A percentile compares a stretch with the other conserved stretches of the same genome.
Evolutionary conservation across 805 yeast genomes (phyloP).

Genomic region (Kurtzmaniella cleridarum): DNA sequence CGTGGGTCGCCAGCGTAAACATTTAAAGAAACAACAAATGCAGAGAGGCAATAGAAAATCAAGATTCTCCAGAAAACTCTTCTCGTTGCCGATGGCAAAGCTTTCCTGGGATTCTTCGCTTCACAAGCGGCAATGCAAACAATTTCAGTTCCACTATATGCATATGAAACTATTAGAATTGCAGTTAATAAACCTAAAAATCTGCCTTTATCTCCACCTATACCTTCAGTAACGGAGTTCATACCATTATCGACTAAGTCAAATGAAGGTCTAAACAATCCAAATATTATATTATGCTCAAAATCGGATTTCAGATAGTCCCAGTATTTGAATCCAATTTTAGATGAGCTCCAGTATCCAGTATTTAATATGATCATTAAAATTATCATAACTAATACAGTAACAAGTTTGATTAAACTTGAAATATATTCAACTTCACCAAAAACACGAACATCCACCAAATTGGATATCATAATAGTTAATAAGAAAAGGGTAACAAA

Average conservation of each 20-base stretch:
- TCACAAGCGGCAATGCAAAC: conserved; percentile 84
- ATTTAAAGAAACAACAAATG: conserved; percentile 66
- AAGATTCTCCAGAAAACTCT: conserved; percentile 69
- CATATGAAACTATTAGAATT: conserved; percentile 60
- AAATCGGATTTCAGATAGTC: conserved; percentile 44
- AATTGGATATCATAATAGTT: conserved; percentile 47
- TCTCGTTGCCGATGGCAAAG: conserved; percentile 72
- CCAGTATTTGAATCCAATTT: conserved; percentile 73
- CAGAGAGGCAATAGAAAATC: conserved; percentile 58
- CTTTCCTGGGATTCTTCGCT: conserved; percentile 72
- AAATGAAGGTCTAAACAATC: conserved; percentile 69
- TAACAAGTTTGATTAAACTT: conserved; percentile 51
- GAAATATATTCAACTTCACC: conserved; percentile 70
- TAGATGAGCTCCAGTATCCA: conserved; percentile 44
- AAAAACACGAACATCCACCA: conserved; percentile 64
- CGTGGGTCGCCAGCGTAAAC: conserved; percentile 77
- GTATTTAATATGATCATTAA: conserved; percentile 60
- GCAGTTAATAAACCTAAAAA: conserved; percentile 59
- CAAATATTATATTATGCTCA: conserved; percentile 49
- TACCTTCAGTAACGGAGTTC: conserved; percentile 47
- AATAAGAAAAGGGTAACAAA: conserved; percentile 57
- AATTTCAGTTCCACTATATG: conserved; percentile 78
- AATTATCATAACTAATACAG: conserved; percentile 50
- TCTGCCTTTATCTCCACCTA: conserved; percentile 56
- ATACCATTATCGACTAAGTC: conserved; percentile 57